Evolutionary conservation across 306 rosid species (phyloP), one percentile per base, ranked within the genome.

Genomic region (Castanopsis chinensis): DNA sequence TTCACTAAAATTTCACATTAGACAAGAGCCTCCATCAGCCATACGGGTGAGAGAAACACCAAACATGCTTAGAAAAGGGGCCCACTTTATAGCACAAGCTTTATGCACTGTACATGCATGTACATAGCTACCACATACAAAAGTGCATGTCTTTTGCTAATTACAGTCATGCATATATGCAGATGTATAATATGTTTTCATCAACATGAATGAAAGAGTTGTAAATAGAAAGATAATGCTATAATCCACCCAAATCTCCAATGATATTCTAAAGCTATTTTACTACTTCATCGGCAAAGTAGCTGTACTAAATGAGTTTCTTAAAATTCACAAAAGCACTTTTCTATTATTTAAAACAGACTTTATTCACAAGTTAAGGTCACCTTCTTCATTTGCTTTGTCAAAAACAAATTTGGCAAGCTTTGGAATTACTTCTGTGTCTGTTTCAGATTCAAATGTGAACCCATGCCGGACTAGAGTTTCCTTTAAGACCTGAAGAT

Each of bases 351-450:
- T 59, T 59, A 78, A 63, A 67, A 63, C 18, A 4, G 41, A 60
- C 57, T 53, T 27, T 63, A 49, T 75, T 73, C 4, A 37, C 5
- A 76, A 61, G 73, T 10, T 49, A 81, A 79, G 54, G 64, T 73
- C 77, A 93, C 97, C 94, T 55, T 83, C 94, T 85, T 95, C 97
- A 58, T 83, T 93, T 57, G 99, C 96, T 74, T 93, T 90, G 86
- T 95, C 99, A 72, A 90, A 91, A 78, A 95, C 93, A 86, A 78
- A 91, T 82, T 95, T 93, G 14, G 99, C 98, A 85, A 95, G 99
- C 88, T 91, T 95, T 49, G 99, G 99, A 85, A 95, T 95, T 76
- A 95, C 96, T 88, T 95, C 99, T 0, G 99, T 95, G 74, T 95
- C 99, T 0, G 99, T 95, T 61, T 95, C 99, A 28, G 99, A 95